A percentile compares a stretch with the other conserved stretches of the same genome.
Conservation (phyloP, 345 rosid genomes). For the Excoecaria agallocha region DNA sequence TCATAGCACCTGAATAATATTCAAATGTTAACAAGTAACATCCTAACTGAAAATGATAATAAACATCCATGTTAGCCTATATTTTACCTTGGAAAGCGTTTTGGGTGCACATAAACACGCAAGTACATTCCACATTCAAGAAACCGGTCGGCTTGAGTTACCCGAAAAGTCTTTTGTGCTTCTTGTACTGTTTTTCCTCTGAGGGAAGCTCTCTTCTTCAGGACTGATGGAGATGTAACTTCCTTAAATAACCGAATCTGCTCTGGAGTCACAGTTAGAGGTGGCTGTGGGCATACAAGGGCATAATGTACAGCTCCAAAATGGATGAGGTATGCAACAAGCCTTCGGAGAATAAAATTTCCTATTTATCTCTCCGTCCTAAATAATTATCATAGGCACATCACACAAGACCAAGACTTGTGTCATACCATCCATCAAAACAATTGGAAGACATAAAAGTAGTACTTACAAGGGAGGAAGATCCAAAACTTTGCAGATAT, state of each 20-base stretch:
- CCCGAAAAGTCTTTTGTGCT: constrained; percentile 86
- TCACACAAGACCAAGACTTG: background rate
- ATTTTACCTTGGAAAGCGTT: constrained; percentile 77
- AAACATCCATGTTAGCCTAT: background rate
- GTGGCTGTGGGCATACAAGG: constrained; percentile 85
- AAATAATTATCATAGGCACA: constrained; percentile 6
- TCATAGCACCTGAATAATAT: constrained; percentile 69
- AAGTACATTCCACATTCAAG: constrained; percentile 82
- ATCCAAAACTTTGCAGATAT: constrained; percentile 55
- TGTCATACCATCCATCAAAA: constrained; percentile 7
- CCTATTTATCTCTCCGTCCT: constrained; percentile 34
- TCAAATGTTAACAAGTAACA: background rate
- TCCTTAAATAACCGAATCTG: constrained; percentile 57
- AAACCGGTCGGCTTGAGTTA: constrained; percentile 53
- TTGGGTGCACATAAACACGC: constrained; percentile 90
- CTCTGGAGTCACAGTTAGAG: constrained; percentile 73
- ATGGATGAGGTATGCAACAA: constrained; percentile 87
- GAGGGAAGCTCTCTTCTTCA: constrained; percentile 63
- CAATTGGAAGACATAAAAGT: constrained; percentile 1
- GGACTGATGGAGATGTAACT: constrained; percentile 59
- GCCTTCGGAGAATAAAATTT: constrained; percentile 67
- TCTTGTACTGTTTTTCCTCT: constrained; percentile 85
- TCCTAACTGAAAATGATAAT: background rate
- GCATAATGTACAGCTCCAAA: constrained; percentile 96
- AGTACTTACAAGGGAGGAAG: constrained; percentile 85